phyloP scores from a whole-genome alignment of 495 filamentous ascomycete genomes.

The Hypoxylon rickii region DNA sequence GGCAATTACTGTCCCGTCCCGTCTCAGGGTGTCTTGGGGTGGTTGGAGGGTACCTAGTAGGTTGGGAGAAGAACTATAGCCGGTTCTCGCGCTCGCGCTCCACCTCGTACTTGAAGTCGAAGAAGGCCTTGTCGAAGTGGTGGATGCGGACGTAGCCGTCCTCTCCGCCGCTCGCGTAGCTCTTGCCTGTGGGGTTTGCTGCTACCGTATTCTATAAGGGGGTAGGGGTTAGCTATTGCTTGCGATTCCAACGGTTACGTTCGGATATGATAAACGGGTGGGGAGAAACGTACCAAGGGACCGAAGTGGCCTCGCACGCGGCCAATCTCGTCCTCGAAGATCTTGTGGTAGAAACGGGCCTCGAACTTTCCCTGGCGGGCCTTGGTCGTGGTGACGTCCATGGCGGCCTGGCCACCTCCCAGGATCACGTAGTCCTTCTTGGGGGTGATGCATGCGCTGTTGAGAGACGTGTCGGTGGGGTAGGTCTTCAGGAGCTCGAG shows the following conservation, averaged over 20 bases:
- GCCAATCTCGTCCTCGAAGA: slow-evolving; percentile 98
- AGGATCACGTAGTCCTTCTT: slow-evolving; percentile 98
- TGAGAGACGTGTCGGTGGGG: slow-evolving; percentile 90
- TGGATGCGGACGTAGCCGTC: slow-evolving; percentile 98
- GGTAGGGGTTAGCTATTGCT: neutral
- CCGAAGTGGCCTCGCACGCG: slow-evolving; percentile 96
- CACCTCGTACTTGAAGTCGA: slow-evolving; percentile 98
- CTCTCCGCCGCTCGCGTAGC: slow-evolving; percentile 93
- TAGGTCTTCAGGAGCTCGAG: slow-evolving; percentile 94
- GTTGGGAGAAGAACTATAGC: slow-evolving; percentile 24
- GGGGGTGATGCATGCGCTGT: slow-evolving; percentile 88
- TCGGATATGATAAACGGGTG: neutral
- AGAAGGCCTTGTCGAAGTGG: slow-evolving; percentile 97
- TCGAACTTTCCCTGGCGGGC: slow-evolving; percentile 97
- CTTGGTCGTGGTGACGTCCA: slow-evolving; percentile 97
- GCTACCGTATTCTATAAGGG: slow-evolving; percentile 63
- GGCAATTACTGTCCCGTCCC: neutral
- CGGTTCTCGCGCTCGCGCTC: slow-evolving; percentile 65
- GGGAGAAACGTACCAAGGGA: slow-evolving; percentile 70
- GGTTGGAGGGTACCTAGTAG: neutral
- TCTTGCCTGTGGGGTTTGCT: slow-evolving; percentile 83
- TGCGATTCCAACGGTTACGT: neutral
- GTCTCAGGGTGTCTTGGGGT: too few relatives aligned
- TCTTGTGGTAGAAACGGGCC: slow-evolving; percentile 97
- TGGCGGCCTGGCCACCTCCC: slow-evolving; percentile 95